Evolutionary conservation across 2,329 filamentous ascomycete species (phyloP).

Genomic region (Fusarium odoratissimum): DNA sequence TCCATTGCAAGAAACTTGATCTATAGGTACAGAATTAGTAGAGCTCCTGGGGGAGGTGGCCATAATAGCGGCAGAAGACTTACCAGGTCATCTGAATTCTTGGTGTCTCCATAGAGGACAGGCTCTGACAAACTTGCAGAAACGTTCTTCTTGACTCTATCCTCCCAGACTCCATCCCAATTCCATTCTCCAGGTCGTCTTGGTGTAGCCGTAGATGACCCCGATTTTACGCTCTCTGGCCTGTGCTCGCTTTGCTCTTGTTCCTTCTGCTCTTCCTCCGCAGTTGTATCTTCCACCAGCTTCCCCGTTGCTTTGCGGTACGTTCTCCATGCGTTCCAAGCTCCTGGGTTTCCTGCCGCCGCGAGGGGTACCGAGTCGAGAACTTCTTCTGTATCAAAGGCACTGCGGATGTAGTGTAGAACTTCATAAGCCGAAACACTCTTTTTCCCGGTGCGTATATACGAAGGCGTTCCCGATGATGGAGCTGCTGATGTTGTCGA

Average conservation of each 20-base stretch:
- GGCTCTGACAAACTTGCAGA: constrained; percentile 81
- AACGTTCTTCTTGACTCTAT: constrained; percentile 83
- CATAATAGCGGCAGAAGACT: constrained; percentile 45
- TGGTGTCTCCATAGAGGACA: constrained; percentile 77
- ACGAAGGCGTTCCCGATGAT: constrained; percentile 48
- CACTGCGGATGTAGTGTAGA: constrained; percentile 81
- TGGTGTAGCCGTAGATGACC: constrained; percentile 5
- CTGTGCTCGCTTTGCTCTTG: constrained; percentile 1
- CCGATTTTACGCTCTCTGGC: constrained; percentile 19
- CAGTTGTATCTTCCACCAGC: constrained; percentile 27
- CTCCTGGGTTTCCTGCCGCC: constrained; percentile 88
- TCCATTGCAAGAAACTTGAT: constrained; percentile 76
- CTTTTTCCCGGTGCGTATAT: constrained; percentile 55
- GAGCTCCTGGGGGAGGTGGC: background rate
- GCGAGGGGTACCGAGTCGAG: constrained; percentile 83
- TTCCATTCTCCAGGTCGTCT: constrained; percentile 84
- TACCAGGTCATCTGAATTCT: constrained; percentile 77
- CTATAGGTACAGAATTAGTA: constrained; percentile 51
- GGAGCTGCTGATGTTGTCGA: constrained; percentile 48
- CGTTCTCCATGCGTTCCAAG: constrained; percentile 92
- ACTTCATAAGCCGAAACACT: constrained; percentile 73
- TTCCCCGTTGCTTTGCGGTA: constrained; percentile 62
- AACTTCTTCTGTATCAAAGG: constrained; percentile 82
- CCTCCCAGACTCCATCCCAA: constrained; percentile 97
- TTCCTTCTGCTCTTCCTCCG: background rate